Conservation (phyloP, 805 yeast genomes). For the Candida dajiaensis region DNA sequence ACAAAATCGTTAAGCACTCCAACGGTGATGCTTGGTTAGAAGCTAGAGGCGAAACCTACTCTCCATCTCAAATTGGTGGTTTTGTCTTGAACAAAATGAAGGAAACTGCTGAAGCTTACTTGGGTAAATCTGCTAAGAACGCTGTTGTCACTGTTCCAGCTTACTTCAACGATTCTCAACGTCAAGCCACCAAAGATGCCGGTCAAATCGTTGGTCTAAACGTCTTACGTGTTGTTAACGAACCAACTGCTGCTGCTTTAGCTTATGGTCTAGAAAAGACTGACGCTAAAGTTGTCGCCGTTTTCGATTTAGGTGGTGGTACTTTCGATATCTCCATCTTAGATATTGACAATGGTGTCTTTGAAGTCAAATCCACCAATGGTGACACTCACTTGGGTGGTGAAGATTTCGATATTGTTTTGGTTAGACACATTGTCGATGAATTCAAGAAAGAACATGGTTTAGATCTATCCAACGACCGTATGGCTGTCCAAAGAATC, state of each 20-base stretch:
- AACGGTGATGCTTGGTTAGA: conserved; percentile 70
- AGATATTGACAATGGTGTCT: conserved; percentile 92
- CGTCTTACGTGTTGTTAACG: conserved; percentile 71
- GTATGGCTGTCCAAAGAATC: conserved; percentile 62
- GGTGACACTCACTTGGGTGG: conserved; percentile 99
- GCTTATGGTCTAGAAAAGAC: conserved; percentile 69
- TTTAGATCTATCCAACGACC: conserved; percentile 23
- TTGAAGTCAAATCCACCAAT: conserved; percentile 96
- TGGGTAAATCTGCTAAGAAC: conserved; percentile 47
- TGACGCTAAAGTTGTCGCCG: conserved; percentile 34
- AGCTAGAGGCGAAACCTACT: conserved; percentile 37
- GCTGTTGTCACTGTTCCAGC: conserved; percentile 50
- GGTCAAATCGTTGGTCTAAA: conserved; percentile 73
- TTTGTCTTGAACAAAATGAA: conserved; percentile 60
- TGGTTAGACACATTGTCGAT: conserved; percentile 51
- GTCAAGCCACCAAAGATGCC: conserved; percentile 32
- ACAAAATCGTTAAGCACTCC: conserved; percentile 48
- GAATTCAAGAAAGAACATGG: conserved; percentile 46
- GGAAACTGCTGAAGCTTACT: conserved; percentile 54
- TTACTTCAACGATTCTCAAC: conserved; percentile 16
- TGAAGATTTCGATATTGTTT: conserved; percentile 75
- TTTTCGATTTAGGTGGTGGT: conserved; percentile 98
- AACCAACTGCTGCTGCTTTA: conserved; percentile 83
- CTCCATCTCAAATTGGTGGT: conserved; percentile 74
- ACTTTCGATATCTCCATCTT: conserved; percentile 94